A percentile compares a stretch with the other conserved stretches of the same genome.
phyloP scores from a whole-genome alignment of 495 filamentous ascomycete species.

The Podospora pseudopauciseta region DNA sequence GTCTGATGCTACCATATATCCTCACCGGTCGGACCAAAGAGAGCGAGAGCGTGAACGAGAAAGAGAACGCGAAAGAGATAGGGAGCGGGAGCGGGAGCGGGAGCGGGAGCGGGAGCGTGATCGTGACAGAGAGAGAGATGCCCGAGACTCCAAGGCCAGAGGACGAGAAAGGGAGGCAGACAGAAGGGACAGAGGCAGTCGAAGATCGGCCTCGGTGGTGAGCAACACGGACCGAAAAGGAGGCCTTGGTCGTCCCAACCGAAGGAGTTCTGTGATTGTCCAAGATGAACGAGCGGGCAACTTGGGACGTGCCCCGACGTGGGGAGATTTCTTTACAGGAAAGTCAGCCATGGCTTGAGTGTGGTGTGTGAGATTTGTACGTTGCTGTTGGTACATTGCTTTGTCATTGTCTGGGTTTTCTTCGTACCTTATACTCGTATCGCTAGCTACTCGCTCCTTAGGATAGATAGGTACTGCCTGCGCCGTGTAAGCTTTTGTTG shows the following conservation, averaged over 20 bases:
- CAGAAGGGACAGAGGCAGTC: slow-evolving; percentile 10
- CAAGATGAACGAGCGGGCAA: slow-evolving; percentile 1
- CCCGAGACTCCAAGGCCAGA: slow-evolving; percentile 6
- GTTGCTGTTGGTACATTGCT: neutral
- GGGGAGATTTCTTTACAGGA: slow-evolving; percentile 3
- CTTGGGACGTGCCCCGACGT: neutral
- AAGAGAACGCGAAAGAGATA: slow-evolving; percentile 7
- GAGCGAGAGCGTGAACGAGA: slow-evolving; percentile 15
- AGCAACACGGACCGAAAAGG: slow-evolving; percentile 3
- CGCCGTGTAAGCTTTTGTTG: neutral
- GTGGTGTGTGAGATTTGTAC: neutral
- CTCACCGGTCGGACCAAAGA: neutral
- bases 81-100: slow-evolving; percentile 7
- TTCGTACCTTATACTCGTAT: neutral
- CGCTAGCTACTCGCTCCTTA: neutral
- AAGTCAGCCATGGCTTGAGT: neutral
- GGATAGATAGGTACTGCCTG: neutral
- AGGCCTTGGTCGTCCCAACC: neutral
- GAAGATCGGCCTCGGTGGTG: slow-evolving; percentile 12
- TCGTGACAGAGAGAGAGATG: slow-evolving; percentile 5
- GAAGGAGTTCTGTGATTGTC: slow-evolving; percentile 7
- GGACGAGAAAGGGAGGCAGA: slow-evolving; percentile 13
- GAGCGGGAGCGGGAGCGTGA: slow-evolving; percentile 16
- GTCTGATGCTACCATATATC: slow-evolving; percentile 6
- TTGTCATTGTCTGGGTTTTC: neutral